Percentiles rank a stretch among this genome's conserved stretches.
Conservation (phyloP, 768 basidiomycete species). For the Pisolithus orientalis region DNA sequence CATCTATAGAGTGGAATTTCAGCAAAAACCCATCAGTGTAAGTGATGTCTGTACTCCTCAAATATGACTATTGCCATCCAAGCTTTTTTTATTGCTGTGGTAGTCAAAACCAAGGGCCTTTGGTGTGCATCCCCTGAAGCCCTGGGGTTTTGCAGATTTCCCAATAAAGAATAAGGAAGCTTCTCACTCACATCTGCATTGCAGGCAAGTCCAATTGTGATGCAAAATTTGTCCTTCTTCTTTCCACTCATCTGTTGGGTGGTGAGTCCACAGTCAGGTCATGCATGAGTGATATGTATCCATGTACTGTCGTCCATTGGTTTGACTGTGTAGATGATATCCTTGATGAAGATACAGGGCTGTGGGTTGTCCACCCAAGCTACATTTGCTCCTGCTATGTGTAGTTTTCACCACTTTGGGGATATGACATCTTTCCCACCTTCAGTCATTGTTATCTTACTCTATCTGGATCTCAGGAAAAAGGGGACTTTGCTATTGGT, state of each 20-base stretch:
- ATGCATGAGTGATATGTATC: not conserved
- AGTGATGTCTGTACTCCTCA: slow-evolving; percentile 23
- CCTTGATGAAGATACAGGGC: too few relatives aligned
- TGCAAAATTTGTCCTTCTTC: slow-evolving; percentile 11
- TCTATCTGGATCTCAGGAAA: too few relatives aligned
- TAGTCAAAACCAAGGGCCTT: not conserved
- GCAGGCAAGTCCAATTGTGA: slow-evolving; percentile 7
- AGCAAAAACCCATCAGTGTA: not conserved
- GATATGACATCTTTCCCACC: too few relatives aligned
- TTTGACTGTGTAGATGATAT: too few relatives aligned
- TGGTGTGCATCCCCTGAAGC: not conserved
- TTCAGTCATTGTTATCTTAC: too few relatives aligned
- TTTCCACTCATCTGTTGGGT: slow-evolving; percentile 12
- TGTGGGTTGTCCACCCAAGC: too few relatives aligned
- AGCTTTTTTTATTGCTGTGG: slow-evolving; percentile 9
- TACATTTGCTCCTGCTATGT: too few relatives aligned
- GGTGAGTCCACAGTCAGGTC: slow-evolving; percentile 13
- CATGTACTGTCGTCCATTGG: too few relatives aligned
- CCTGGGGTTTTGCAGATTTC: not conserved
- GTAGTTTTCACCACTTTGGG: too few relatives aligned
- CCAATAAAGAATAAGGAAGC: not conserved
- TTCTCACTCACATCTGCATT: slow-evolving; percentile 5
- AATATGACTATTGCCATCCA: slow-evolving; percentile 34
- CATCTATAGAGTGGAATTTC: slow-evolving; percentile 10
- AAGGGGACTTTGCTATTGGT: too few relatives aligned